Base-by-base conservation (phyloP, 495 filamentous ascomycete genomes). In the Talaromyces thailandensis region DNA sequence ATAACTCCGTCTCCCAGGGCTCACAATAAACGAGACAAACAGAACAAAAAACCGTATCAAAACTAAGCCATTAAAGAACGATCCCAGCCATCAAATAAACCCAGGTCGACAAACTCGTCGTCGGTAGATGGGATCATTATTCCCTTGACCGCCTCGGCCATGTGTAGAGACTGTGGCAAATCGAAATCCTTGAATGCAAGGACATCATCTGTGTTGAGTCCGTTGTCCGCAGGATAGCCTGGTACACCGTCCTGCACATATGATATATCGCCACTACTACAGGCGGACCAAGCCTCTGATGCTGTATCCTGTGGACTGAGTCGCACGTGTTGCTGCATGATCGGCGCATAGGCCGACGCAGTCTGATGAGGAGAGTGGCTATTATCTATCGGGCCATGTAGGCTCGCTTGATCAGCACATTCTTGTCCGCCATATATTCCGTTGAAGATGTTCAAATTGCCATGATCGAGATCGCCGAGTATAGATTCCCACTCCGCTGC, bases 401-500 rank as follows among this genome's bases (percentile, higher is more conserved):
- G 72, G 40, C 77, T 71, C 68, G 71, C 64, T 70, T 75, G 67
- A 71, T 79, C 65, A 51, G 81, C 81, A 24, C 78, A 77, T 40
- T 83, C 79, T 51, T 83, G 84, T 14, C 88, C 88, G 55, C 89
- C 90, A 67, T 93, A 93, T 59, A 93, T 91, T 9, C 87, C 85
- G 64, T 89, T 90, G 79, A 92, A 94, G 9, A 93, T 85, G 68
- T 91, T 93, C 16, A 86, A 84, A 67, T 84, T 84, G 4, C 88
- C 90, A 35, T 85, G 84, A 63, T 94, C 91, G 74, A 96, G 84
- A 37, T 85, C 85, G 45, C 86, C 85, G 18, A 93, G 77, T 1
- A 94, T 80, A 12, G 85, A 82, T 69, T 93, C 90, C 91, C 91
- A 94, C 64, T 93, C 90, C 0, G 84, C 78, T 60, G 85, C 72